Conservation (phyloP, 2,329 filamentous ascomycete genomes). For the Hypoxylon sp. region DNA sequence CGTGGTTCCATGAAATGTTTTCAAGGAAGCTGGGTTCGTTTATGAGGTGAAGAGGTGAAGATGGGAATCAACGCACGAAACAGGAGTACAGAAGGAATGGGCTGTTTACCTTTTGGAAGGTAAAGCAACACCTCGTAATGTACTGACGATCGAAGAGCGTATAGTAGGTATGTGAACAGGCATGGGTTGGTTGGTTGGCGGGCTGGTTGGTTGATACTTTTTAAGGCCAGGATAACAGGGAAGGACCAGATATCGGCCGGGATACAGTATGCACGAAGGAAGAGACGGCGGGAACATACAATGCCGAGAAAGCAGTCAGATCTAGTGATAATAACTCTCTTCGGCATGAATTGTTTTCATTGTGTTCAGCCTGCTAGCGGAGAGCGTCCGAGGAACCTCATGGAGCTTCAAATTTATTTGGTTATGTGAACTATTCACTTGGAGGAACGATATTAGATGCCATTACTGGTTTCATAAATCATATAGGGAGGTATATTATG, state of each 20-base stretch:
- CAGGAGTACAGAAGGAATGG: no score
- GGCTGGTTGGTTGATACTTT: no score
- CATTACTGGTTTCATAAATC: conserved; percentile 3
- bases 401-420: neutral
- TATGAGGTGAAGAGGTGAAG: no score
- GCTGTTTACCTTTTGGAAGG: no score
- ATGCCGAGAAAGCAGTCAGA: neutral
- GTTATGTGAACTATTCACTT: neutral
- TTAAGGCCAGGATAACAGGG: neutral
- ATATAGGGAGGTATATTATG: no score
- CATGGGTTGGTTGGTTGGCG: no score
- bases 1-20: neutral
- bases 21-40: neutral
- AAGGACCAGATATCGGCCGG: neutral
- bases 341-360: neutral
- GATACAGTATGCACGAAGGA: neutral
- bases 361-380: neutral
- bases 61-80: no score
- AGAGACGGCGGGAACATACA: neutral
- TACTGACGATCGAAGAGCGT: no score
- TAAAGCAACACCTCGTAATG: no score
- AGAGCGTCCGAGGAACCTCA: neutral
- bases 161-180: no score
- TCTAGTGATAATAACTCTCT: neutral
- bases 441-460: neutral